phyloP scores from a whole-genome alignment of 352 stramenopile genomes.

The Thraustochytrium sp. region DNA sequence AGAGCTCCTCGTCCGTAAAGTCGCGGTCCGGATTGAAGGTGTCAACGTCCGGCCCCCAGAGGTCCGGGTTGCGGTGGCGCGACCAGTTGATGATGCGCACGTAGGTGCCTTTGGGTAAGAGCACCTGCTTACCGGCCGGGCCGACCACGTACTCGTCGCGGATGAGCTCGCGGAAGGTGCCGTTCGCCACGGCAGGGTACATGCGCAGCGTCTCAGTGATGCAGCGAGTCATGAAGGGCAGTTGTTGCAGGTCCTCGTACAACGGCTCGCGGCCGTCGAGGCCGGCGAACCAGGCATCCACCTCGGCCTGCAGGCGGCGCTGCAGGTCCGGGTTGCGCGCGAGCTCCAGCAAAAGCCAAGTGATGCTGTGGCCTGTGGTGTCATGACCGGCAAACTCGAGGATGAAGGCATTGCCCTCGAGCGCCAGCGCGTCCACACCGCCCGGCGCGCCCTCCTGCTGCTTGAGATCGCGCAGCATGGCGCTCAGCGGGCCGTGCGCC shows the following conservation, averaged over 20 bases:
- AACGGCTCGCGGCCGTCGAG: not conserved
- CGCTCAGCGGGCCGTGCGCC: constrained; percentile 18
- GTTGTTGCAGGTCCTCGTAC: constrained; percentile 20
- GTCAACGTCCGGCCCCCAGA: constrained; percentile 33
- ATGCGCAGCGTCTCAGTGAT: constrained; percentile 42
- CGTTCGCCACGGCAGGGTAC: constrained; percentile 36
- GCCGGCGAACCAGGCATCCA: constrained; percentile 7
- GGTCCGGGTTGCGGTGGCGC: constrained; percentile 24
- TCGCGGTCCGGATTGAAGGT: constrained; percentile 39
- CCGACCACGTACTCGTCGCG: constrained; percentile 28
- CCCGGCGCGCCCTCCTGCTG: not conserved
- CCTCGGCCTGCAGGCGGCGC: constrained; percentile 8
- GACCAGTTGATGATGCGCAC: constrained; percentile 31
- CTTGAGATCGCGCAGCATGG: not conserved
- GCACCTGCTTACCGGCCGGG: constrained; percentile 14
- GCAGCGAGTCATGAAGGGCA: constrained; percentile 41
- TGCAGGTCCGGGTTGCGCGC: constrained; percentile 29
- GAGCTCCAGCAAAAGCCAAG: constrained; percentile 40
- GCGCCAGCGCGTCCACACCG: no score
- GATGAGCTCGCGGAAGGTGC: constrained; percentile 32
- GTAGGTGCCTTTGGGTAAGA: not conserved
- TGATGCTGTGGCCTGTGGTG: constrained; percentile 39
- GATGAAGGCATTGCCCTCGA: constrained; percentile 9
- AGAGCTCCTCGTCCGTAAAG: constrained; percentile 31
- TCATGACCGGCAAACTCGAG: constrained; percentile 43